Conservation (phyloP, 176 grass and related monocot species). For the Puccinellia tenuiflora region DNA sequence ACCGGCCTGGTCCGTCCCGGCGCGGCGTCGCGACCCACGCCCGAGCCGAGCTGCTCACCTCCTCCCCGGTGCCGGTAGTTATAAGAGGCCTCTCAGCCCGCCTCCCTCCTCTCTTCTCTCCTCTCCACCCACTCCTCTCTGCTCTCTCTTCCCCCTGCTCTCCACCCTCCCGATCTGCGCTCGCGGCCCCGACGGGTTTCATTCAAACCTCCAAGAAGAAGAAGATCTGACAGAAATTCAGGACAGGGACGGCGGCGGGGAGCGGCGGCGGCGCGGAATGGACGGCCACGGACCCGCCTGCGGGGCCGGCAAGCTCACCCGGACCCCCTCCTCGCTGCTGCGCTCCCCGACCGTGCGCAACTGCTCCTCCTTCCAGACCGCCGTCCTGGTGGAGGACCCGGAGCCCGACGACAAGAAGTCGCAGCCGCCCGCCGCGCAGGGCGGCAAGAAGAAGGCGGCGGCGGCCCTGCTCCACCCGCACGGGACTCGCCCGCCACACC, state of each 20-base stretch:
- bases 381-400: slow-evolving; percentile 39
- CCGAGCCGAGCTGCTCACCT: slow-evolving; percentile 41
- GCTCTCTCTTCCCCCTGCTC: not conserved
- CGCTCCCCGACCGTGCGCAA: slow-evolving; percentile 77
- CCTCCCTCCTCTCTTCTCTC: slow-evolving; percentile 16
- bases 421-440: slow-evolving; percentile 11
- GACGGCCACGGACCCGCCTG: slow-evolving; percentile 22
- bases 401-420: slow-evolving; percentile 57
- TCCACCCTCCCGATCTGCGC: not conserved
- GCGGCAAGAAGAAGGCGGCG: too few relatives aligned
- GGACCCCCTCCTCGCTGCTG: slow-evolving; percentile 77
- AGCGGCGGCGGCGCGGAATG: slow-evolving; percentile 21
- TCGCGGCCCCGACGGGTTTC: not conserved
- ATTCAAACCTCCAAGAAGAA: not conserved
- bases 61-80: slow-evolving; percentile 13
- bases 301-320: slow-evolving; percentile 47
- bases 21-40: not conserved
- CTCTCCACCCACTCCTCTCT: slow-evolving; percentile 24
- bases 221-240: slow-evolving; percentile 24
- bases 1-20: not conserved
- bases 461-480: slow-evolving; percentile 18
- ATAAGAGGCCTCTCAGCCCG: slow-evolving; percentile 27
- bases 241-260: not conserved
- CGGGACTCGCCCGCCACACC: slow-evolving; percentile 5
- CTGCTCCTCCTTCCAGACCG: slow-evolving; percentile 52